A percentile compares a stretch with the other conserved stretches of the same genome.
Conservation (phyloP, 1,284 basidiomycete genomes). For the Bjerkandera adusta region DNA sequence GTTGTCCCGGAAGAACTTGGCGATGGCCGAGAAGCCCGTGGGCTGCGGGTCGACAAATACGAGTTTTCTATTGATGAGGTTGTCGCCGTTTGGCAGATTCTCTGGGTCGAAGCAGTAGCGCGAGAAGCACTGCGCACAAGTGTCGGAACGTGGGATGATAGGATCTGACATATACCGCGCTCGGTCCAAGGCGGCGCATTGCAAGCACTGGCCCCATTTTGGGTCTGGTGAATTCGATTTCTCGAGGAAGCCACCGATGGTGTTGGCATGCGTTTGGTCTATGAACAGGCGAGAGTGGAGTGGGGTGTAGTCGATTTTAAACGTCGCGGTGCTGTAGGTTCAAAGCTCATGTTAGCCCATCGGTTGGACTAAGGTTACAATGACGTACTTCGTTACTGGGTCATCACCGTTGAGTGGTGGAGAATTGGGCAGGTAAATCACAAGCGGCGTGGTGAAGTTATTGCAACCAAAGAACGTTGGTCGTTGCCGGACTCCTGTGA, state of each 20-base stretch:
- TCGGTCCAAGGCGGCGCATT: conserved; percentile 57
- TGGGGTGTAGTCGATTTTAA: conserved; percentile 47
- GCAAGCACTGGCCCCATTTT: conserved; percentile 51
- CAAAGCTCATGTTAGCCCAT: not conserved
- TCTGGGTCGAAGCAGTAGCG: conserved; percentile 54
- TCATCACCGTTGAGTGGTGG: conserved; percentile 55
- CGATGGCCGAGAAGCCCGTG: conserved; percentile 36
- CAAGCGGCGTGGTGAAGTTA: conserved; percentile 46
- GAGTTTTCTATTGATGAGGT: conserved; percentile 43
- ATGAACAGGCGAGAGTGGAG: conserved; percentile 48
- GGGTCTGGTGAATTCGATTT: conserved; percentile 45
- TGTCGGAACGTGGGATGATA: conserved; percentile 37
- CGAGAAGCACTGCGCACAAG: conserved; percentile 48
- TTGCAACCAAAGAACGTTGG: conserved; percentile 80
- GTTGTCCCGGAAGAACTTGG: conserved; percentile 37
- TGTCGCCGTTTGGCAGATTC: conserved; percentile 40
- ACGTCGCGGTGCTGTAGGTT: conserved; percentile 43
- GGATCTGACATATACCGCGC: conserved; percentile 39
- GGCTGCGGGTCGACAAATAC: conserved; percentile 51
- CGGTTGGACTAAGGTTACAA: conserved; percentile 2
- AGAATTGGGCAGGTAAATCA: conserved; percentile 64
- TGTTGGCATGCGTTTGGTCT: conserved; percentile 50
- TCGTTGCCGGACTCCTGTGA: conserved; percentile 62
- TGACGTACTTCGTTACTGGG: conserved; percentile 57
- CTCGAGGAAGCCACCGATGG: conserved; percentile 55